Evolutionary conservation across 192 early-diverging fungal species (phyloP).

Genomic region (Coemansia sp.): DNA sequence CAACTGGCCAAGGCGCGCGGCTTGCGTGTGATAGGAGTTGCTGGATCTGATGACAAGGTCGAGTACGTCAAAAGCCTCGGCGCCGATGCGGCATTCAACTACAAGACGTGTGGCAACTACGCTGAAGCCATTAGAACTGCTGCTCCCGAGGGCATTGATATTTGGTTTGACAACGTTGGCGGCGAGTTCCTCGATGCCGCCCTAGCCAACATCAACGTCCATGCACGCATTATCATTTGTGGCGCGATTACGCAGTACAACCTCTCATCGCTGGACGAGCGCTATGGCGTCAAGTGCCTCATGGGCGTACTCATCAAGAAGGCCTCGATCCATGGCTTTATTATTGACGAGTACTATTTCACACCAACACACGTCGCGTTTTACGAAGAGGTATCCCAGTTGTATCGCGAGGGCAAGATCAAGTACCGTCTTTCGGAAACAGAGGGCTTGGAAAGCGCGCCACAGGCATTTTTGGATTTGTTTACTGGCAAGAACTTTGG

Average conservation of each 20-base stretch:
- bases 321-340: constrained; percentile 67
- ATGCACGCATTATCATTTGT: constrained; percentile 72
- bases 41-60: constrained; percentile 86
- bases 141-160: constrained; percentile 82
- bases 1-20: constrained; percentile 81
- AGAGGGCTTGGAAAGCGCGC: constrained; percentile 70
- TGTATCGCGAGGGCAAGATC: constrained; percentile 63
- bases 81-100: constrained; percentile 90
- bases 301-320: constrained; percentile 59
- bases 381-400: constrained; percentile 57
- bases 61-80: constrained; percentile 68
- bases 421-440: constrained; percentile 60
- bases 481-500: constrained; percentile 71
- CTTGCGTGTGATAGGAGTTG: constrained; percentile 78
- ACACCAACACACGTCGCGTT: constrained; percentile 59
- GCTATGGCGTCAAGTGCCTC: constrained; percentile 66
- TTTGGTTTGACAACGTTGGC: constrained; percentile 87
- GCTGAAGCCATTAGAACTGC: constrained; percentile 58
- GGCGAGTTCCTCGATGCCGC: constrained; percentile 84
- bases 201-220: constrained; percentile 64
- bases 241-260: constrained; percentile 75
- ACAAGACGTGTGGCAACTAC: constrained; percentile 70
- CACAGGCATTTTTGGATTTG: constrained; percentile 62
- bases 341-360: constrained; percentile 56
- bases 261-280: constrained; percentile 43